phyloP scores from a whole-genome alignment of 2,329 filamentous ascomycete genomes.

The Didymella keratinophila region DNA sequence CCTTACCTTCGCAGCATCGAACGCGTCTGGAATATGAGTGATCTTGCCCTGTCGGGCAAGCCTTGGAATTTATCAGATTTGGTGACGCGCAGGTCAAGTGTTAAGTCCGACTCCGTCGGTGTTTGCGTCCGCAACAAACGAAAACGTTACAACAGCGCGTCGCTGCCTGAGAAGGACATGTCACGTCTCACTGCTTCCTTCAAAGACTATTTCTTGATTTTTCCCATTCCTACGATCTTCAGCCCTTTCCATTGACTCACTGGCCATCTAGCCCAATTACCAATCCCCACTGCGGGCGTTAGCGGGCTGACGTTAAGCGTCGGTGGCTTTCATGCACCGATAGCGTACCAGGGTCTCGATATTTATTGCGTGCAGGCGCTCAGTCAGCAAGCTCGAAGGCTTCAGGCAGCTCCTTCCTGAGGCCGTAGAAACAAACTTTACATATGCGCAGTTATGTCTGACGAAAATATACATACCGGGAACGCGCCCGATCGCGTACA shows the following conservation, averaged over 20 bases:
- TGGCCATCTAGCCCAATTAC: slow-evolving; percentile 4
- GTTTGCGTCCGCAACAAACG: slow-evolving; percentile 1
- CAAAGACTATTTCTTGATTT: not conserved
- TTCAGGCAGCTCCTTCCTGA: slow-evolving; percentile 2
- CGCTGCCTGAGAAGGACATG: not conserved
- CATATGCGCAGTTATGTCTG: slow-evolving; percentile 33
- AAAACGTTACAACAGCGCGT: slow-evolving; percentile 1
- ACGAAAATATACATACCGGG: slow-evolving; percentile 30
- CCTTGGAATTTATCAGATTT: slow-evolving; percentile 9
- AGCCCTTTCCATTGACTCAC: slow-evolving; percentile 13
- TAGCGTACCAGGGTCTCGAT: slow-evolving; percentile 14
- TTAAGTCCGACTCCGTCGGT: slow-evolving; percentile 7
- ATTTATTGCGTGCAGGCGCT: slow-evolving; percentile 4
- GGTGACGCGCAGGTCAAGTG: slow-evolving; percentile 3
- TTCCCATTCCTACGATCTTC: not conserved
- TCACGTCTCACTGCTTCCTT: not conserved
- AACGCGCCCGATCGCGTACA: slow-evolving; percentile 31
- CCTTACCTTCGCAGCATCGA: not conserved
- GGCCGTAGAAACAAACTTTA: not conserved
- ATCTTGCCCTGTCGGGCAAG: not conserved
- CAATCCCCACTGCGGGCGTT: slow-evolving; percentile 19
- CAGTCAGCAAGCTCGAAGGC: slow-evolving; percentile 1
- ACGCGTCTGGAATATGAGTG: slow-evolving; percentile 6
- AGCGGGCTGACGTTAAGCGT: slow-evolving; percentile 14
- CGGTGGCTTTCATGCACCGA: slow-evolving; percentile 15